Evolutionary conservation across 148 eudicot genomes (phyloP).

Genomic region (Rhododendron ovatum): DNA sequence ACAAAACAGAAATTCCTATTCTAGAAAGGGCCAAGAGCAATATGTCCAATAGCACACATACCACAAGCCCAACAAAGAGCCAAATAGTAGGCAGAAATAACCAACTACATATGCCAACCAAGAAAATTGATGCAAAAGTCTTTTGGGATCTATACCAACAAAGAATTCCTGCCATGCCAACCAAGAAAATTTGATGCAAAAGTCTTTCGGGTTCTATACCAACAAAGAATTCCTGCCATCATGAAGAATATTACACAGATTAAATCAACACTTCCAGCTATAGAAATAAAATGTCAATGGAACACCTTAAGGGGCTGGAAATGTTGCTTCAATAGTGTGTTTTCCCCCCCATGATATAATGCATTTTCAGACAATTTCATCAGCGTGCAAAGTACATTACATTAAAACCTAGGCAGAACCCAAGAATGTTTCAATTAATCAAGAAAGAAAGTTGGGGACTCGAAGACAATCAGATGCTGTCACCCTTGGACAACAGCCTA

Average conservation of each 20-base stretch:
- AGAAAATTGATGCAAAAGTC: neutral
- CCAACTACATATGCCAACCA: neutral
- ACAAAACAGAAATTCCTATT: neutral
- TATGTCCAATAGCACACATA: neutral
- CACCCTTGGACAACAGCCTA: neutral
- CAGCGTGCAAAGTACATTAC: neutral
- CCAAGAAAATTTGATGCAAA: neutral
- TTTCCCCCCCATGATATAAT: neutral
- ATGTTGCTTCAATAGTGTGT: neutral
- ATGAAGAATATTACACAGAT: neutral
- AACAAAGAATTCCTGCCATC: neutral
- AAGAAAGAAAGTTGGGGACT: neutral
- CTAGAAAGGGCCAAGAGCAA: neutral
- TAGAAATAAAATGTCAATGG: neutral
- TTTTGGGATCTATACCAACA: neutral
- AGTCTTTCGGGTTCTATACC: neutral
- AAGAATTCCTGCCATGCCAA: neutral
- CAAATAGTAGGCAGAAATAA: neutral
- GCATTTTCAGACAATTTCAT: neutral
- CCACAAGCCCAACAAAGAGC: conserved; percentile 3
- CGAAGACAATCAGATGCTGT: neutral
- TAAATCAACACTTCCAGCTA: neutral
- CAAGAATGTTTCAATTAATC: neutral
- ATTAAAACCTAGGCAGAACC: neutral
- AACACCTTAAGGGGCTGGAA: neutral